Evolutionary conservation across 805 yeast species (phyloP).

Genomic region (Spathaspora arborariae): DNA sequence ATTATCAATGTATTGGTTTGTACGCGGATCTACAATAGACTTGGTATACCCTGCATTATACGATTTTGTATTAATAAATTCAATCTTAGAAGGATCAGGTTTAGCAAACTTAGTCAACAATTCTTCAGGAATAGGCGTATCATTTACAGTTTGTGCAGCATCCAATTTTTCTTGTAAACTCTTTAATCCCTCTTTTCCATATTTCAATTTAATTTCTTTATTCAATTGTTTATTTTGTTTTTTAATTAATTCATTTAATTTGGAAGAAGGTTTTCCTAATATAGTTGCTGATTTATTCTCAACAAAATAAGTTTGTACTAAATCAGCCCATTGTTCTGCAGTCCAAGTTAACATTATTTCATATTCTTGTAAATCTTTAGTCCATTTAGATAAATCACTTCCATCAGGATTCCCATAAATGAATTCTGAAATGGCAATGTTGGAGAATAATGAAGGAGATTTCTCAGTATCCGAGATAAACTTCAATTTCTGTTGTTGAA

Average conservation of each 20-base stretch:
- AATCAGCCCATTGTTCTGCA: constrained; percentile 59
- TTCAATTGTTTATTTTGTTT: constrained; percentile 46
- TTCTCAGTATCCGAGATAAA: constrained; percentile 60
- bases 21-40: constrained; percentile 27
- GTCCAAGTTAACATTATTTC: constrained; percentile 59
- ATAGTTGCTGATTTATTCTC: constrained; percentile 63
- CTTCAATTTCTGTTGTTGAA: constrained; percentile 62
- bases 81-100: constrained; percentile 73
- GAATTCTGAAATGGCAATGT: constrained; percentile 72
- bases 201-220: constrained; percentile 45
- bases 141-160: constrained; percentile 63
- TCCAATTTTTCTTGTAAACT: constrained; percentile 49
- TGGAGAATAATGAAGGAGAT: constrained; percentile 56
- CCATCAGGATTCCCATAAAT: constrained; percentile 70
- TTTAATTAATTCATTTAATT: constrained; percentile 51
- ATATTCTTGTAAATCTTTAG: constrained; percentile 56
- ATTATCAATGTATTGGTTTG: constrained; percentile 15
- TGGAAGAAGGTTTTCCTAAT: constrained; percentile 67
- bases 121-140: constrained; percentile 70
- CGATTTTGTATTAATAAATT: constrained; percentile 66
- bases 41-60: constrained; percentile 53
- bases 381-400: constrained; percentile 51
- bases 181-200: constrained; percentile 60
- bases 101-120: constrained; percentile 58
- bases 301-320: constrained; percentile 52